A percentile compares a stretch with the other conserved stretches of the same genome.
These are phyloP conservation scores for Closterium sp. DNA, from an alignment of 139 green algal genomes.

Conservation along the genomic window DNA sequence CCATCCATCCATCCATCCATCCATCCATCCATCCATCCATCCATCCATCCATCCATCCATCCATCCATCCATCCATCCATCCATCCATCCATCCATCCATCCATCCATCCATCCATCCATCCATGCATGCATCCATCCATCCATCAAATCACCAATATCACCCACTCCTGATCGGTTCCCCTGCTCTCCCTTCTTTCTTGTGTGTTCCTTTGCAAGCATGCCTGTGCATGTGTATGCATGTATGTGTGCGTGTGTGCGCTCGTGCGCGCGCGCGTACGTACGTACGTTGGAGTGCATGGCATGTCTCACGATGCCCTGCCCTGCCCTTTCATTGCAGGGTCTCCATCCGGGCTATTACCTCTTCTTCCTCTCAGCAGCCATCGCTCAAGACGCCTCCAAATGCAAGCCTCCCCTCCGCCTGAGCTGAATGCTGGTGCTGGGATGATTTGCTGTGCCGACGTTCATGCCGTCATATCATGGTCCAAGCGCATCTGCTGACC, in stretches of 20 bases:
- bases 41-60: not conserved
- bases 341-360: conserved; percentile 48
- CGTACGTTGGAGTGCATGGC: not conserved
- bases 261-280: no score
- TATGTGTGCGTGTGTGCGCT: no score
- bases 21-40: not conserved
- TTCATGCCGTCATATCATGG: no score
- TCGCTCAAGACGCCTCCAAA: conserved; percentile 34
- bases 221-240: not conserved
- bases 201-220: not conserved
- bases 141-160: no score
- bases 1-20: no score
- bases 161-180: no score
- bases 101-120: not conserved
- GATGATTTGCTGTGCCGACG: no score
- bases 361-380: conserved; percentile 38
- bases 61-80: not conserved
- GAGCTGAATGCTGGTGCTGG: no score
- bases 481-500: no score
- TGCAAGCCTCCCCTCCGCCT: not conserved
- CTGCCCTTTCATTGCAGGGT: not conserved
- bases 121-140: not conserved
- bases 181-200: no score
- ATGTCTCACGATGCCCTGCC: no score
- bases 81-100: not conserved